Conservation (phyloP, 73 alveolate species). For the Paramecium caudatum region DNA sequence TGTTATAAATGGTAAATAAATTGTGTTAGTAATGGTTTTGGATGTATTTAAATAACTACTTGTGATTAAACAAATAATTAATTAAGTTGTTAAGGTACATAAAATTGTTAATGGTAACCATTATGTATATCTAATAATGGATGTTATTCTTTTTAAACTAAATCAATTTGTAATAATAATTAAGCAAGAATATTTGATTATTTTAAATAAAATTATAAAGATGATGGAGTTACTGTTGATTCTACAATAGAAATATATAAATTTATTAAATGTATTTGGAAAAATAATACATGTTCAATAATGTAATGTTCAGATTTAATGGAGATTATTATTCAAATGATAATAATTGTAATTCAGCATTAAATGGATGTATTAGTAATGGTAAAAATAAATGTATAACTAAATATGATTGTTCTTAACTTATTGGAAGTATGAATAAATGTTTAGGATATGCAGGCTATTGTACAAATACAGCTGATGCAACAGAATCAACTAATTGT, state of each 20-base stretch:
- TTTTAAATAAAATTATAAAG: no score
- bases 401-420: conserved; percentile 23
- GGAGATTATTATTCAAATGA: neutral
- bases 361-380: neutral
- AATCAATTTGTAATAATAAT: neutral
- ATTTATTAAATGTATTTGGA: neutral
- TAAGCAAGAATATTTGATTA: no score
- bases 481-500: neutral
- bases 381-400: neutral
- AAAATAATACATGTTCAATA: neutral
- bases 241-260: no score
- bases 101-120: neutral
- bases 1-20: neutral
- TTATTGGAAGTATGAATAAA: neutral
- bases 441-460: neutral
- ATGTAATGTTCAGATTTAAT: neutral
- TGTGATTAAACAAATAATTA: neutral
- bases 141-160: neutral
- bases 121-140: neutral
- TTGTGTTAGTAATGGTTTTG: conserved; percentile 28
- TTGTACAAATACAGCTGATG: neutral
- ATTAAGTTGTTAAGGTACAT: neutral
- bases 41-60: neutral
- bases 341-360: neutral
- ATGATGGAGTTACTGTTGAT: no score